These are phyloP conservation scores for Dujonia santamariae DNA, from an alignment of 1,139 yeast genomes.

Conservation along the genomic window DNA sequence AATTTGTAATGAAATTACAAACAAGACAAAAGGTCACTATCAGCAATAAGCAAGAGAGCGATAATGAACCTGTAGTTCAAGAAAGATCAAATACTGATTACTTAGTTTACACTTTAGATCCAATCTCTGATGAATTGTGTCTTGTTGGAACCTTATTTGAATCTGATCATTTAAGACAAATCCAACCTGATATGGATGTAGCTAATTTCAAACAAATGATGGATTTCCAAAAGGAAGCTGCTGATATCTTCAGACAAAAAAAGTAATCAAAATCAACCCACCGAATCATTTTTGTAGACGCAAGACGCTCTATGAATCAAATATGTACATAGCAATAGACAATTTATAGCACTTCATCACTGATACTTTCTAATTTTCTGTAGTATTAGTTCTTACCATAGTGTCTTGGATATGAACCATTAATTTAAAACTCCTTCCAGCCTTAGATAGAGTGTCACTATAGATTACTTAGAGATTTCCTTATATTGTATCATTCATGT, in stretches of 20 bases:
- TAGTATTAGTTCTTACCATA: too few species aligned
- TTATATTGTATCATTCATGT: too few species aligned
- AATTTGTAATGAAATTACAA: slow-evolving; percentile 71
- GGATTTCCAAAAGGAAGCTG: slow-evolving; percentile 19
- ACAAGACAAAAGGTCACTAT: slow-evolving; percentile 68
- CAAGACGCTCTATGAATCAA: not conserved
- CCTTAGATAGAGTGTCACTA: not conserved
- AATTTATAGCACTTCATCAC: too few species aligned
- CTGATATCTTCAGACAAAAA: slow-evolving; percentile 31
- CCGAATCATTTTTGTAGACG: too few species aligned
- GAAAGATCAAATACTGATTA: slow-evolving; percentile 70
- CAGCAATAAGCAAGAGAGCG: slow-evolving; percentile 39
- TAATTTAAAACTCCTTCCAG: not conserved
- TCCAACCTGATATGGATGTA: slow-evolving; percentile 28
- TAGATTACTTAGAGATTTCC: too few species aligned
- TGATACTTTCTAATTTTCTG: too few species aligned
- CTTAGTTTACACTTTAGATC: slow-evolving; percentile 73
- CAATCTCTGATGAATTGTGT: slow-evolving; percentile 60
- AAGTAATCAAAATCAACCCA: too few species aligned
- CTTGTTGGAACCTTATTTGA: slow-evolving; percentile 84
- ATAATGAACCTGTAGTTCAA: slow-evolving; percentile 23
- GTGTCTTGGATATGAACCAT: too few species aligned
- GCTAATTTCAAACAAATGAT: slow-evolving; percentile 23
- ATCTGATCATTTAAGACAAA: slow-evolving; percentile 43
- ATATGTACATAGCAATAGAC: not conserved